A percentile compares a stretch with the other conserved stretches of the same genome.
Conservation (phyloP, 176 grass and related monocot species). For the Aegilops longissima region DNA sequence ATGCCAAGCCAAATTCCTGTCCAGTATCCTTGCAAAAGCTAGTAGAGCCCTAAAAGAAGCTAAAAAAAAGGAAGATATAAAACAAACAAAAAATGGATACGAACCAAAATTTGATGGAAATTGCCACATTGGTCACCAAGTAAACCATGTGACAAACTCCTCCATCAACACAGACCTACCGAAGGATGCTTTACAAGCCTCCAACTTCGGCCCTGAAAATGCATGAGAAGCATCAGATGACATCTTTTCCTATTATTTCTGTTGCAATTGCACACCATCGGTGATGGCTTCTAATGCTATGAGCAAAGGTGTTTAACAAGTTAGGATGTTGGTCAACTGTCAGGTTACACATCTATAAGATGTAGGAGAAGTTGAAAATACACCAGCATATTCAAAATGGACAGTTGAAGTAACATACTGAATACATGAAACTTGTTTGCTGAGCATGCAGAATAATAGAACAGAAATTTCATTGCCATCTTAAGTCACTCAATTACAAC, state of each 20-base stretch:
- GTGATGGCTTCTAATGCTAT: background rate
- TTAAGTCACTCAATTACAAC: slow-evolving; percentile 3
- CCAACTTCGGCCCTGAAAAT: slow-evolving; percentile 72
- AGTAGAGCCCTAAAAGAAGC: slow-evolving; percentile 9
- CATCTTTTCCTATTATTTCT: slow-evolving; percentile 28
- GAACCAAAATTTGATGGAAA: slow-evolving; percentile 58
- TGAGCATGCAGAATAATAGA: background rate
- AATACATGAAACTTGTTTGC: slow-evolving; percentile 3
- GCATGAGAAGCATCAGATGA: slow-evolving; percentile 54
- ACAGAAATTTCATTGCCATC: slow-evolving; percentile 24
- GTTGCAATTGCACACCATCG: slow-evolving; percentile 20
- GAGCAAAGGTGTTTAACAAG: slow-evolving; percentile 7
- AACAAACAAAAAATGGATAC: slow-evolving; percentile 17
- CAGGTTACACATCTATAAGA: slow-evolving; percentile 2
- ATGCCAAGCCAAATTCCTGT: background rate
- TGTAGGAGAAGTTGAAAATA: background rate
- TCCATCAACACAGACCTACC: slow-evolving; percentile 54
- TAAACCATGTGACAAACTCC: slow-evolving; percentile 61
- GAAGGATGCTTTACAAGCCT: slow-evolving; percentile 79
- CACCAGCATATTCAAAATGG: slow-evolving; percentile 7
- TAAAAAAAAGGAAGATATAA: slow-evolving; percentile 9
- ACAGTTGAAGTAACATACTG: slow-evolving; percentile 3
- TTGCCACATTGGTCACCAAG: slow-evolving; percentile 61
- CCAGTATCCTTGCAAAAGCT: slow-evolving; percentile 18
- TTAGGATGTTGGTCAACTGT: slow-evolving; percentile 5